These are phyloP conservation scores for Erucastrum elatum DNA, from an alignment of 345 rosid species.

Conservation along the genomic window DNA sequence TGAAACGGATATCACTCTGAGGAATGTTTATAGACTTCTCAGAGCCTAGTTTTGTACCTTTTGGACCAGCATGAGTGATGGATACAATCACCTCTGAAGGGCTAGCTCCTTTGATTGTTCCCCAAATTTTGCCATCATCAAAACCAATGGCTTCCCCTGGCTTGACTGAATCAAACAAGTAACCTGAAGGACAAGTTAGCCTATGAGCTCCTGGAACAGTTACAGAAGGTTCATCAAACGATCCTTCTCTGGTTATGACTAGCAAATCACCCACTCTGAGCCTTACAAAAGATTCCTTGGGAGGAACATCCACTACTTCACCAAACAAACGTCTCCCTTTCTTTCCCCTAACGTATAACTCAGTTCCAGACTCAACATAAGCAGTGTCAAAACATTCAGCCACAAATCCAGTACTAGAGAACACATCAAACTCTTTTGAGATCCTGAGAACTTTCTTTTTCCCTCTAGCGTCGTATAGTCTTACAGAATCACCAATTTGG, in stretches of 20 bases:
- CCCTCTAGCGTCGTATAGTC: slow-evolving; percentile 58
- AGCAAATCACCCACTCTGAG: slow-evolving; percentile 64
- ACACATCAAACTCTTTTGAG: slow-evolving; percentile 46
- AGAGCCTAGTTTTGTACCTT: slow-evolving; percentile 65
- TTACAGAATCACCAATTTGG: slow-evolving; percentile 52
- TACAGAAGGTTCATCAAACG: slow-evolving; percentile 32
- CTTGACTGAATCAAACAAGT: slow-evolving; percentile 62
- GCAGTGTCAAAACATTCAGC: slow-evolving; percentile 59
- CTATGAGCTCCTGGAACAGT: slow-evolving; percentile 45
- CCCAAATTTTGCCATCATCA: slow-evolving; percentile 79
- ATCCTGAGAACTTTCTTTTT: slow-evolving; percentile 55
- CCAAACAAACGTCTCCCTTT: slow-evolving; percentile 51
- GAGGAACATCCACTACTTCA: slow-evolving; percentile 57
- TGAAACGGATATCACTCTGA: slow-evolving; percentile 53
- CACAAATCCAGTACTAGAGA: slow-evolving; percentile 53
- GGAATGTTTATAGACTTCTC: slow-evolving; percentile 74
- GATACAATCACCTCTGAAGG: slow-evolving; percentile 59
- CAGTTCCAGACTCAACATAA: slow-evolving; percentile 60
- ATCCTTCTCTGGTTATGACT: slow-evolving; percentile 48
- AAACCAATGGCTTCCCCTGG: slow-evolving; percentile 65
- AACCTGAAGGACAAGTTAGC: slow-evolving; percentile 58
- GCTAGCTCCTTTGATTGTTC: slow-evolving; percentile 56
- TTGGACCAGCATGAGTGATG: slow-evolving; percentile 58
- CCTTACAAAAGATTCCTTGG: slow-evolving; percentile 51
- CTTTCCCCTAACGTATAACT: slow-evolving; percentile 48